Evolutionary conservation across 2,329 filamentous ascomycete species (phyloP).

Genomic region (Pezicula neosporulosa): DNA sequence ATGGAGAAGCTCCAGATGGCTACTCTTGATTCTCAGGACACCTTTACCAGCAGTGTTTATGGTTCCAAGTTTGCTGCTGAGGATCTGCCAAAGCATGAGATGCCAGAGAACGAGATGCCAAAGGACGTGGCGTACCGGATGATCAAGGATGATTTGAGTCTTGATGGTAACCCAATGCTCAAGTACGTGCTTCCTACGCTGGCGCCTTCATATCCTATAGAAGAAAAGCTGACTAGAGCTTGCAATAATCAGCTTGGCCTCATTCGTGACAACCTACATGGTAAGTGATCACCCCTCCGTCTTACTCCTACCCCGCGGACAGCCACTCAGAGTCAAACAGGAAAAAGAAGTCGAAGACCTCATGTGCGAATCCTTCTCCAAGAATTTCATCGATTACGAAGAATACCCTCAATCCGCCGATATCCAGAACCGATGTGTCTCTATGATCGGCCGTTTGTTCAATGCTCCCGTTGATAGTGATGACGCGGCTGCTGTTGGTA

Average conservation of each 20-base stretch:
- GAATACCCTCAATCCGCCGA: constrained; percentile 79
- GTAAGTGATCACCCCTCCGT: constrained; percentile 38
- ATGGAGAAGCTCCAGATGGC: constrained; percentile 43
- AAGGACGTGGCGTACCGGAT: constrained; percentile 89
- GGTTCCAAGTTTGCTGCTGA: constrained; percentile 78
- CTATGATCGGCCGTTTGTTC: constrained; percentile 88
- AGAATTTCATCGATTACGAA: constrained; percentile 93
- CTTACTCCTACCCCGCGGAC: background rate
- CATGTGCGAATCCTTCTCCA: constrained; percentile 87
- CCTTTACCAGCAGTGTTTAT: constrained; percentile 57
- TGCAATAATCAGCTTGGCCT: constrained; percentile 63
- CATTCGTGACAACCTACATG: constrained; percentile 97
- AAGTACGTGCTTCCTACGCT: constrained; percentile 48
- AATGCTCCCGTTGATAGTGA: constrained; percentile 62
- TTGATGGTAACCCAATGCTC: constrained; percentile 88
- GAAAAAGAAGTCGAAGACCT: constrained; percentile 95
- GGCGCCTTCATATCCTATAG: background rate
- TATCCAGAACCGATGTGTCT: constrained; percentile 88
- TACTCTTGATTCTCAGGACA: constrained; percentile 9
- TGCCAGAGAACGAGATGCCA: constrained; percentile 90
- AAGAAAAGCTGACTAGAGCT: constrained; percentile 8
- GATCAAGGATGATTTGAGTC: constrained; percentile 91
- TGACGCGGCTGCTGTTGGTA: constrained; percentile 70
- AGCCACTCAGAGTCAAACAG: constrained; percentile 34
- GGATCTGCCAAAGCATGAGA: constrained; percentile 78